Evolutionary conservation across 1,284 basidiomycete genomes (phyloP).

Genomic region (Coriolopsis trogii): DNA sequence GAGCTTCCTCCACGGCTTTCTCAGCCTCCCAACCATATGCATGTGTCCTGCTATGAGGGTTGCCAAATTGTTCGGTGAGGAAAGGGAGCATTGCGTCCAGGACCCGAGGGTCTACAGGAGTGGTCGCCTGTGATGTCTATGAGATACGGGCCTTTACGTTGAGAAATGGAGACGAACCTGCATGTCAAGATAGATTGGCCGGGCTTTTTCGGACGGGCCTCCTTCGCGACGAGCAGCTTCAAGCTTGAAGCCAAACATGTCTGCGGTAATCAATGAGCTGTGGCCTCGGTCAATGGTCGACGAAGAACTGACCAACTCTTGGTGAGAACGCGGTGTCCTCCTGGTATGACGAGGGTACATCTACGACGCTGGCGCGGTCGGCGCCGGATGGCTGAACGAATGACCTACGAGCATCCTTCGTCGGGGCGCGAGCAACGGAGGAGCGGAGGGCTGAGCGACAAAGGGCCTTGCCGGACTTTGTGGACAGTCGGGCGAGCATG

Average conservation of each 20-base stretch:
- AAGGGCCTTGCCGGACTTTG: conserved; percentile 46
- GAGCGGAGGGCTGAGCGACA: conserved; percentile 34
- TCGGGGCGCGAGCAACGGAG: conserved; percentile 18
- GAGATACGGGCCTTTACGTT: background rate
- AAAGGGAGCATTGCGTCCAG: conserved; percentile 97
- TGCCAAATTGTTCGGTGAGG: conserved; percentile 96
- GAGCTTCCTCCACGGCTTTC: conserved; percentile 88
- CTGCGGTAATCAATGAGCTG: conserved; percentile 39
- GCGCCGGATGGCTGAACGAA: conserved; percentile 80
- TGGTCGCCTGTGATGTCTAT: conserved; percentile 78
- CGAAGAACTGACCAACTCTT: conserved; percentile 53
- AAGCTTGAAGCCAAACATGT: conserved; percentile 91
- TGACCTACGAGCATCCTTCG: conserved; percentile 37
- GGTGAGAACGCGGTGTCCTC: conserved; percentile 76
- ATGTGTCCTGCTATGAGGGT: conserved; percentile 97
- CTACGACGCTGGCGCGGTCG: conserved; percentile 79
- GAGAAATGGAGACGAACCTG: conserved; percentile 57
- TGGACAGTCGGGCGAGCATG: conserved; percentile 61
- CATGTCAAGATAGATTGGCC: conserved; percentile 96
- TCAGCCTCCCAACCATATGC: conserved; percentile 99
- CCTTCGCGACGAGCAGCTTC: conserved; percentile 70
- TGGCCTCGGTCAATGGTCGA: background rate
- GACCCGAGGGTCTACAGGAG: conserved; percentile 96
- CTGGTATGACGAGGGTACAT: conserved; percentile 72
- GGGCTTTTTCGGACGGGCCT: conserved; percentile 61